Base-by-base conservation (phyloP, 805 yeast species). In the Millerozyma acaciae region DNA sequence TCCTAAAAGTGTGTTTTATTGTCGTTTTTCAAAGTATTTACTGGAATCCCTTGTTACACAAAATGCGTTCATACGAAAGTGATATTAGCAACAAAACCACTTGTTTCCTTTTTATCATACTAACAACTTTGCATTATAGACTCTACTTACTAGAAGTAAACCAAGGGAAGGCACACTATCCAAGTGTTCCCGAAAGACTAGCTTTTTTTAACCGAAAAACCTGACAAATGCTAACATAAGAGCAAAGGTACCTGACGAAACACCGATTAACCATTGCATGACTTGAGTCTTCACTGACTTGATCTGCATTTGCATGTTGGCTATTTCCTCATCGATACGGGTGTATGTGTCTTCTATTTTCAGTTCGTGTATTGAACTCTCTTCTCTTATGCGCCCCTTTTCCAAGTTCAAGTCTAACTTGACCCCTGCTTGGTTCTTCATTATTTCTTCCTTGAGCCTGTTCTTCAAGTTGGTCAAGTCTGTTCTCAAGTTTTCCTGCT, bases 201-300 rank as follows among this genome's bases (percentile, higher is more conserved):
- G n/a, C n/a, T n/a, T n/a, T n/a, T n/a, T n/a, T 38, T 39, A 84
- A 7, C 86, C 76, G 32, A 86, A 65, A 47, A 93, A 68, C 48
- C 98, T 73, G 31, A 89, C 85, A 56, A 93, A 93, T 1, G 97
- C 97, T 48, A 90, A 64, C 32, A 93, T 84, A 38, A 93, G 70
- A 9, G 97, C 97, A 62, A 90, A 86, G 1, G 97, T 85, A 83
- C 97, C 98, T 1, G 97, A 89, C 53, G 95, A 85, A 13, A 93
- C 97, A 69, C 97, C 97, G 48, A 93, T 87, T 43, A 93, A 73
- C 98, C 98, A 93, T 62, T 93, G 98, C 80, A 88, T 77, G 31
- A 93, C 97, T 57, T 93, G 97, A 2, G 96, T 86, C 64, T 93
- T 93, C 20, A 90, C 96, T 27, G 86, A 79, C 51, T 93, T 96